These are phyloP conservation scores for Lasiosphaeria hispida DNA, from an alignment of 495 filamentous ascomycete genomes.

Conservation along the genomic window DNA sequence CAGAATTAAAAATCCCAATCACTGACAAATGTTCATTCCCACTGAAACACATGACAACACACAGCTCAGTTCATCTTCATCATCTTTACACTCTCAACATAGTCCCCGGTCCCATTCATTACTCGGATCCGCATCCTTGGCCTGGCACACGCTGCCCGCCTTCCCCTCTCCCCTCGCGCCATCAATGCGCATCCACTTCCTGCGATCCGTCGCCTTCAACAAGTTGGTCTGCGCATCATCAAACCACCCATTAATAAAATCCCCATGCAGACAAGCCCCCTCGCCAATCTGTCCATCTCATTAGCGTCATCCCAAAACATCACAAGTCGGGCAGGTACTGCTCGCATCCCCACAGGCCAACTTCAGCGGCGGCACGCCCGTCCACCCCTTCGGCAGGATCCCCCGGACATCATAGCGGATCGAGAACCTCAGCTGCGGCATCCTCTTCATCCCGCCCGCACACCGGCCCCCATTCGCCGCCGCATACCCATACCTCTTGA, in stretches of 20 bases:
- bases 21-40: too few species aligned
- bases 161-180: slow-evolving; percentile 33
- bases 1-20: too few species aligned
- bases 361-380: slow-evolving; percentile 33
- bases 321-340: background rate
- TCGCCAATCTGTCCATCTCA: slow-evolving; percentile 20
- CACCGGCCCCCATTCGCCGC: slow-evolving; percentile 32
- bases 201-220: slow-evolving; percentile 28
- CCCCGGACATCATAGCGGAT: slow-evolving; percentile 31
- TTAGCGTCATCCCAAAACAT: too few species aligned
- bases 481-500: slow-evolving; percentile 35
- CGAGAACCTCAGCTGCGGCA: slow-evolving; percentile 34
- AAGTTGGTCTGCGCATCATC: slow-evolving; percentile 33
- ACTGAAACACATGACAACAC: too few species aligned
- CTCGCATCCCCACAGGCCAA: slow-evolving; percentile 36
- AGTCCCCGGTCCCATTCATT: slow-evolving; percentile 34
- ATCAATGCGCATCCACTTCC: slow-evolving; percentile 34
- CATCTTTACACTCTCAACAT: slow-evolving; percentile 33
- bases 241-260: slow-evolving; percentile 37
- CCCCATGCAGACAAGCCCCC: slow-evolving; percentile 34
- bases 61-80: slow-evolving; percentile 19
- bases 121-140: slow-evolving; percentile 31
- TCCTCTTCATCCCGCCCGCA: slow-evolving; percentile 31
- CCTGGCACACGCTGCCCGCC: slow-evolving; percentile 26
- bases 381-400: slow-evolving; percentile 34